Percentiles rank a stretch among this genome's conserved stretches.
Conservation (phyloP, 768 basidiomycete genomes). For the Amanita pallidorosea region DNA sequence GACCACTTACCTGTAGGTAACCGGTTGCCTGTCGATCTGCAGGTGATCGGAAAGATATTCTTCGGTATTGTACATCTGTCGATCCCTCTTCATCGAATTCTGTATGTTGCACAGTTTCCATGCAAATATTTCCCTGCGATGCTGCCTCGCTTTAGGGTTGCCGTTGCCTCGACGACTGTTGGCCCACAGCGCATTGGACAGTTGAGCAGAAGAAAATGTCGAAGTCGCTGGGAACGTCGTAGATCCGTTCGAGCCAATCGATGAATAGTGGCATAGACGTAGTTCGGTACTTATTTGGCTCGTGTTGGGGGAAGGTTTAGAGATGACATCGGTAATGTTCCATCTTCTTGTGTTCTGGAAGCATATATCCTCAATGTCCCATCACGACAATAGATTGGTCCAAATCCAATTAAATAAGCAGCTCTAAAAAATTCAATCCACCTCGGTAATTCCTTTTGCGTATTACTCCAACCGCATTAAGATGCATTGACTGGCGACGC, state of each 20-base stretch:
- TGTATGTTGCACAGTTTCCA: constrained; percentile 51
- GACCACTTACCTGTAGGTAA: not conserved
- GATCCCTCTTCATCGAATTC: not conserved
- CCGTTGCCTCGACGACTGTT: constrained; percentile 35
- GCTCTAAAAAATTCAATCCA: constrained; percentile 39
- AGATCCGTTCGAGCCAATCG: constrained; percentile 66
- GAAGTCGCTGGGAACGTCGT: constrained; percentile 78
- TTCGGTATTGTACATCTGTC: constrained; percentile 36
- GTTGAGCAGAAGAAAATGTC: constrained; percentile 80
- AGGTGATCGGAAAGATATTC: constrained; percentile 89
- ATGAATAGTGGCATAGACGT: constrained; percentile 60
- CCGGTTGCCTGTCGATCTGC: constrained; percentile 78
- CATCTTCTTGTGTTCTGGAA: not conserved
- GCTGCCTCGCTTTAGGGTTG: constrained; percentile 56
- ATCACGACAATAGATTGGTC: constrained; percentile 57
- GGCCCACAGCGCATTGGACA: constrained; percentile 80
- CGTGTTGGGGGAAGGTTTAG: constrained; percentile 66
- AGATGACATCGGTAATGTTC: constrained; percentile 64
- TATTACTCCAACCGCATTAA: constrained; percentile 42
- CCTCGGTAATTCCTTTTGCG: constrained; percentile 73
- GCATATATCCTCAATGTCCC: not conserved
- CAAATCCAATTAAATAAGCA: constrained; percentile 52
- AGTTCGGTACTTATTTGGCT: constrained; percentile 74
- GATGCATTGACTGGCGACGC: constrained; percentile 8
- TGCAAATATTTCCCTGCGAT: constrained; percentile 83